Evolutionary conservation across 2,329 filamentous ascomycete species (phyloP), one percentile per base, ranked within the genome.

Genomic region (Colletotrichum plurivorum): DNA sequence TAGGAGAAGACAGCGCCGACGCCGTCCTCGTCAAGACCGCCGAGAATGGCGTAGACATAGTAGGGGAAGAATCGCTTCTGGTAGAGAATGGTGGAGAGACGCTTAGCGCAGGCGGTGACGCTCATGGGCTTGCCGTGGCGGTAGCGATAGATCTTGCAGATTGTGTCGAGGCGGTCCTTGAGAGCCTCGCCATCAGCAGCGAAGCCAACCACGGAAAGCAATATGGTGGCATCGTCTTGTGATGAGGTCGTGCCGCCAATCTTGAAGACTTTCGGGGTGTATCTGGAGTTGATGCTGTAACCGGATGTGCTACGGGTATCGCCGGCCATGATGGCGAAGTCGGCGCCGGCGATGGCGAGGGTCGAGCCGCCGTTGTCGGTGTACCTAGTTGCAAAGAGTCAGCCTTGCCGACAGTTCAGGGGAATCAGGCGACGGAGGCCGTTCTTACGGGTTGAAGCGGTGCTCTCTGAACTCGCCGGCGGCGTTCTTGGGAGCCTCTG

Each of bases 81-180:
- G 86, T 99, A 99, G 66, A 99, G 90, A 73, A 99, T 97, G 54
- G 97, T 98, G 48, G 94, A 95, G 71, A 99, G 88, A 65, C 95
- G 91, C 84, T 98, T 95, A 64, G 96, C 97, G 83, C 95, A 98
- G 56, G 96, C 96, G 77, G 94, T 92, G 77, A 98, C 93, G 72
- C 90, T 92, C 92, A 99, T 99, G 73, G 94, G 90, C 87, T 98
- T 99, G 82, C 94, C 94, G 82, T 98, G 95, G 80, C 97, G 94
- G 86, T 98, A 98, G 77, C 93, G 93, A 89, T 98, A 98, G 92
- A 98, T 97, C 87, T 97, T 98, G 87, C 97, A 96, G 78, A 97
- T 90, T 72, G 94, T 92, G 80, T 98, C 95, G 72, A 98, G 89
- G 73, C 94, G 93, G 84, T 98, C 95, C 83, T 96, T 95, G 75